phyloP scores from a whole-genome alignment of 1,284 basidiomycete species.

The Trametes sp. region DNA sequence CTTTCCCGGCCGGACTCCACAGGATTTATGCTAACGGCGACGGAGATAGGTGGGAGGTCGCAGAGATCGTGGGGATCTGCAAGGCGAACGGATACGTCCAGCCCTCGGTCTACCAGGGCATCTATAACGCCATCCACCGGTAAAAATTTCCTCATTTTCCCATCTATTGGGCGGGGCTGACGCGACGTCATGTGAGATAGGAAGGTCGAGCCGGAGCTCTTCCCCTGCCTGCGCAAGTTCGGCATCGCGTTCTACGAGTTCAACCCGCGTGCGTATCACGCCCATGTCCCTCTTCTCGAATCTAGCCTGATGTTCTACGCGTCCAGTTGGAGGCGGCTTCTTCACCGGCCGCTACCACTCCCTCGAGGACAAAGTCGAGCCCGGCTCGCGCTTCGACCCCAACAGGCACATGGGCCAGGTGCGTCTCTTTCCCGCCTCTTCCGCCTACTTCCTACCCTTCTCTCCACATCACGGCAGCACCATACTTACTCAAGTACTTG shows the following conservation, averaged over 20 bases:
- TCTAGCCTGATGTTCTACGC: conserved; percentile 25
- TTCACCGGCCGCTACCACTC: conserved; percentile 47
- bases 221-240: conserved; percentile 68
- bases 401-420: conserved; percentile 42
- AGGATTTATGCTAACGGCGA: too few relatives aligned
- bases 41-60: conserved; percentile 61
- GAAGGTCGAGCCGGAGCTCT: conserved; percentile 64
- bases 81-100: conserved; percentile 61
- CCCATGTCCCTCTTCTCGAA: conserved; percentile 9
- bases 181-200: conserved; percentile 22
- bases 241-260: conserved; percentile 68
- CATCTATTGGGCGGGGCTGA: neutral
- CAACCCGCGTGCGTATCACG: conserved; percentile 50
- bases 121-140: conserved; percentile 63
- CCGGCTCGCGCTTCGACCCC: conserved; percentile 50
- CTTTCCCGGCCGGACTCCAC: too few relatives aligned
- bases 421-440: neutral
- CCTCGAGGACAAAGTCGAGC: conserved; percentile 41
- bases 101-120: conserved; percentile 75
- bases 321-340: conserved; percentile 47
- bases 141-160: neutral
- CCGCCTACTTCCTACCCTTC: conserved; percentile 2
- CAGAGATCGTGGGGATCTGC: conserved; percentile 67
- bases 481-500: conserved; percentile 5
- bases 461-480: conserved; percentile 11